Evolutionary conservation across 2,329 filamentous ascomycete genomes (phyloP).

Genomic region (Fusarium odoratissimum): DNA sequence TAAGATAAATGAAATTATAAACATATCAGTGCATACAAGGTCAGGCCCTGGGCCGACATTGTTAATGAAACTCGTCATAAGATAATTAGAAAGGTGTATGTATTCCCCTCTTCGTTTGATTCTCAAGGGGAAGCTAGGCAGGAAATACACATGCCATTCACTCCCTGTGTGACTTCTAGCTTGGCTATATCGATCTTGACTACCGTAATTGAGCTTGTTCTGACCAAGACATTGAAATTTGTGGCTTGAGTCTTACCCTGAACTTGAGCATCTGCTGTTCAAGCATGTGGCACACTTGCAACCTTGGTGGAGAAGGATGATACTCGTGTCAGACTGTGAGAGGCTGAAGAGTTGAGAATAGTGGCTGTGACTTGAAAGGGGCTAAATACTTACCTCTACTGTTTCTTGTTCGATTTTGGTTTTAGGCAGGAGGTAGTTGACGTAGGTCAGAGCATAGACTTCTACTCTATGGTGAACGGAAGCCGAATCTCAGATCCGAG

Average conservation of each 20-base stretch:
- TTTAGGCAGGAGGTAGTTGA: slow-evolving; percentile 15
- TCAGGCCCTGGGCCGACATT: no score
- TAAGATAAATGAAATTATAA: background rate
- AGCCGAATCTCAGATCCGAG: slow-evolving; percentile 32
- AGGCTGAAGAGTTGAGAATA: slow-evolving; percentile 40
- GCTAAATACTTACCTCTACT: slow-evolving; percentile 10
- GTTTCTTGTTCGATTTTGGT: background rate
- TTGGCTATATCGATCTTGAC: slow-evolving; percentile 16
- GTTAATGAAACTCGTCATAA: background rate
- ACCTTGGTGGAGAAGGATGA: slow-evolving; percentile 27
- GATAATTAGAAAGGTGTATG: background rate
- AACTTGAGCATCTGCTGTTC: slow-evolving; percentile 6
- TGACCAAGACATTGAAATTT: slow-evolving; percentile 13
- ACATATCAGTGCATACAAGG: background rate
- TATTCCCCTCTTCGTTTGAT: background rate
- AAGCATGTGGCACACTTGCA: slow-evolving; percentile 42
- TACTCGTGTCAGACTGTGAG: slow-evolving; percentile 51
- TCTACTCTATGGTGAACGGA: slow-evolving; percentile 12
- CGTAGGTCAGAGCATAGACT: slow-evolving; percentile 16
- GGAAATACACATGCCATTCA: background rate
- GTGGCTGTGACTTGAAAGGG: slow-evolving; percentile 33
- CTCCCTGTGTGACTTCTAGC: background rate
- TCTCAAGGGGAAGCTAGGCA: background rate
- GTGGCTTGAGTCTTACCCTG: slow-evolving; percentile 26
- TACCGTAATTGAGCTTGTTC: slow-evolving; percentile 6